phyloP scores from a whole-genome alignment of 495 filamentous ascomycete genomes.

The Letharia lupina region DNA sequence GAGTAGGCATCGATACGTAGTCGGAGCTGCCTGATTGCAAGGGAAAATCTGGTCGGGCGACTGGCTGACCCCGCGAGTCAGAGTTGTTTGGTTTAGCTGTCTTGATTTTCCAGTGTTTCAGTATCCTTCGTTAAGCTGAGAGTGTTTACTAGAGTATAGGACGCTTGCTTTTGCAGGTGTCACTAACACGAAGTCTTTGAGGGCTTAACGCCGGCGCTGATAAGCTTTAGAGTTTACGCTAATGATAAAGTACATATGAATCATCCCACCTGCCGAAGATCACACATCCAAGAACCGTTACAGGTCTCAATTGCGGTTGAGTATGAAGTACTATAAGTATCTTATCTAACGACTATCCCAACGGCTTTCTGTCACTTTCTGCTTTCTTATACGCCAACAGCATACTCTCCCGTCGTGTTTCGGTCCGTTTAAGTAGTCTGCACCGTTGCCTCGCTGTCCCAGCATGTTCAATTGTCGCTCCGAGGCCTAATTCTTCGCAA shows the following conservation, averaged over 20 bases:
- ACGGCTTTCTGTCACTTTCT: not conserved
- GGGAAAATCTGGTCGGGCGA: not conserved
- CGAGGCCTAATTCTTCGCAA: constrained; percentile 3
- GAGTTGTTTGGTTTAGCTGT: not conserved
- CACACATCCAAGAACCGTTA: not conserved
- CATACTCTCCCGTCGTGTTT: not conserved
- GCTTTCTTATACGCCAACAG: not conserved
- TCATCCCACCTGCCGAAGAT: not conserved
- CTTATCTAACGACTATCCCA: not conserved
- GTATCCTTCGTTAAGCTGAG: no score
- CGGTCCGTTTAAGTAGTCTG: not conserved
- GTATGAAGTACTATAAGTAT: not conserved
- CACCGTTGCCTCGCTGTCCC: constrained; percentile 1
- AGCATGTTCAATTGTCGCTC: constrained; percentile 3
- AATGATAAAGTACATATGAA: not conserved
- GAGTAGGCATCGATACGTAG: constrained; percentile 13
- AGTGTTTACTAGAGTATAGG: no score
- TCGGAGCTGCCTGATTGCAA: not conserved
- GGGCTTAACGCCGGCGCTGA: not conserved
- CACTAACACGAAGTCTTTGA: not conserved
- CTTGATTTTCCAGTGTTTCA: no score
- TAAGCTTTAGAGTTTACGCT: not conserved
- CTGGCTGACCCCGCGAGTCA: not conserved
- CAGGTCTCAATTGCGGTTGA: not conserved
- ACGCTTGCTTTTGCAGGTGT: not conserved